phyloP scores from a whole-genome alignment of 1,284 basidiomycete species.

The Cutaneotrichosporon sp. region DNA sequence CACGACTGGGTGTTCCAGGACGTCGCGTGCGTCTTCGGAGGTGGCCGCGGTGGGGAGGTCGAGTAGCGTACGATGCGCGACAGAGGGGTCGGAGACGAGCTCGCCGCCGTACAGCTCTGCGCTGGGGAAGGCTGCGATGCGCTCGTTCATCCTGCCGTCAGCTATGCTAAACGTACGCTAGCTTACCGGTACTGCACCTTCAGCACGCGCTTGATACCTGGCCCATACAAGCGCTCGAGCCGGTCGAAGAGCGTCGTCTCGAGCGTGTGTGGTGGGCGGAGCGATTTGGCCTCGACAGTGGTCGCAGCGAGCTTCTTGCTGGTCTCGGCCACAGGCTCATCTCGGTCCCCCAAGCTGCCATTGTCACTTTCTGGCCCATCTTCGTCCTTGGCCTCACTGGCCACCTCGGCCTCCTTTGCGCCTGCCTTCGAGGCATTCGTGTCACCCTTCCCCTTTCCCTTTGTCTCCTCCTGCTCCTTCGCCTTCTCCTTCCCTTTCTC shows the following conservation, averaged over 20 bases:
- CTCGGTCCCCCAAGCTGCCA: conserved; percentile 1
- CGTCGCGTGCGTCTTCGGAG: conserved; percentile 64
- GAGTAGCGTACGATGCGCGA: conserved; percentile 67
- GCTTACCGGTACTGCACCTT: conserved; percentile 78
- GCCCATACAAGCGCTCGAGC: conserved; percentile 80
- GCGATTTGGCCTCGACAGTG: conserved; percentile 11
- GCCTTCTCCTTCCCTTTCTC: conserved; percentile 13
- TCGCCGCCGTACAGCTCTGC: conserved; percentile 72
- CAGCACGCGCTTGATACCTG: conserved; percentile 79
- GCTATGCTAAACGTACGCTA: neutral
- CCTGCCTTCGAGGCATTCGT: too few species aligned
- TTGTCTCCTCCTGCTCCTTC: neutral
- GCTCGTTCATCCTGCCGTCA: conserved; percentile 71
- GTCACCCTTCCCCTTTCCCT: neutral
- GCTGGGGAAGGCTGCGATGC: conserved; percentile 86
- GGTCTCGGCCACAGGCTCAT: neutral
- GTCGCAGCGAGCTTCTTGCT: neutral
- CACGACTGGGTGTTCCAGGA: conserved; percentile 72
- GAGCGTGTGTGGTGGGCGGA: conserved; percentile 70
- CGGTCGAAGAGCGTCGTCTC: conserved; percentile 90
- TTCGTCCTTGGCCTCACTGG: neutral
- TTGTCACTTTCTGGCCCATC: neutral
- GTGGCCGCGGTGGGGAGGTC: conserved; percentile 64
- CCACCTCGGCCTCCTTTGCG: too few species aligned
- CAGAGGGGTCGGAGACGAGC: conserved; percentile 69